Evolutionary conservation across 2,329 filamentous ascomycete species (phyloP).

Genomic region (Neonectria ditissima): DNA sequence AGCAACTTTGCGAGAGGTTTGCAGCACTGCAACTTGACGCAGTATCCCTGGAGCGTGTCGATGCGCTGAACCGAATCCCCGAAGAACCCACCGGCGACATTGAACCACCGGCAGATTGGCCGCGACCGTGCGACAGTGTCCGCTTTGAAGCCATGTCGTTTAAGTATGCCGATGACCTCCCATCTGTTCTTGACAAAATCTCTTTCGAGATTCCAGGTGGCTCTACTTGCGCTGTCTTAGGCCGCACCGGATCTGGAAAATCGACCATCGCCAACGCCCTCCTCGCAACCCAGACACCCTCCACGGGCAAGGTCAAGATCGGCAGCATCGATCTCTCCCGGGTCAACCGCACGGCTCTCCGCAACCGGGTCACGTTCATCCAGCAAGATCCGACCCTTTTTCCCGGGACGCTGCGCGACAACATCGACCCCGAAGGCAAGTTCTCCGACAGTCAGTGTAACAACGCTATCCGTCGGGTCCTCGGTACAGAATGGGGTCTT

Average conservation of each 20-base stretch:
- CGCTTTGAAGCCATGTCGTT: conserved; percentile 82
- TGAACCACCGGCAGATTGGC: conserved; percentile 81
- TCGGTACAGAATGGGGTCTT: conserved; percentile 63
- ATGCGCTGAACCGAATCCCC: conserved; percentile 83
- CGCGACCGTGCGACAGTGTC: conserved; percentile 76
- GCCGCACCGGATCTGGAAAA: conserved; percentile 89
- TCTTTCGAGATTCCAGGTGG: conserved; percentile 78
- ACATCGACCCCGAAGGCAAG: conserved; percentile 76
- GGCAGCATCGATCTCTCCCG: conserved; percentile 64
- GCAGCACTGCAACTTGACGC: conserved; percentile 92
- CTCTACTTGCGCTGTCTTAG: conserved; percentile 75
- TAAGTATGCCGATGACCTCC: conserved; percentile 81
- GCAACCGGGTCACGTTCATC: conserved; percentile 71
- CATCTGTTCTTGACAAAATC: conserved; percentile 76
- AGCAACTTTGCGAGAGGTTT: conserved; percentile 79
- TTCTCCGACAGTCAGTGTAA: conserved; percentile 64
- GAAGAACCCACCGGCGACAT: conserved; percentile 77
- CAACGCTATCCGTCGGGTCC: conserved; percentile 67
- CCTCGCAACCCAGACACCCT: conserved; percentile 66
- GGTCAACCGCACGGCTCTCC: conserved; percentile 66
- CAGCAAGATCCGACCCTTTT: conserved; percentile 74
- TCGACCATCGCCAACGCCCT: conserved; percentile 76
- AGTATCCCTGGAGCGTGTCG: conserved; percentile 87
- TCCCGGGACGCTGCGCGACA: conserved; percentile 68
- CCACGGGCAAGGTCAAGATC: conserved; percentile 63